Conservation (phyloP, 1,139 yeast species). For the Kodamaea arcana region DNA sequence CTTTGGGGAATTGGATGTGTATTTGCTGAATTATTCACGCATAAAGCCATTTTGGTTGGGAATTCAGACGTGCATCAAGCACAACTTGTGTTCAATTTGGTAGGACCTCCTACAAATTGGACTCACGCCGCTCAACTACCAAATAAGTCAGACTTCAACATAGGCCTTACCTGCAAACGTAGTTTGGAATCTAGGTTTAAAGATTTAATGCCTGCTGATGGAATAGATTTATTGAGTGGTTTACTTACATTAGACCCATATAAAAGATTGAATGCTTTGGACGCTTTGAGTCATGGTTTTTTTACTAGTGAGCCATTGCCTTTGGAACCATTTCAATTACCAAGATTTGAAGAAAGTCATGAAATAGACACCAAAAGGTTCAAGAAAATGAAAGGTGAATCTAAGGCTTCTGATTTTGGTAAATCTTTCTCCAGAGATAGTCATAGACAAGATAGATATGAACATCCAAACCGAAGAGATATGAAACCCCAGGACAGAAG, state of each 20-base stretch:
- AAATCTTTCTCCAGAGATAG: no score
- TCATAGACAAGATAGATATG: background rate
- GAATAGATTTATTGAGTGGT: constrained; percentile 46
- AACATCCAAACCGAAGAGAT: no score
- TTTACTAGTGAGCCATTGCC: constrained; percentile 67
- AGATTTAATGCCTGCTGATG: constrained; percentile 29
- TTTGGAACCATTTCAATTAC: constrained; percentile 50
- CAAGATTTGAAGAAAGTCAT: constrained; percentile 79
- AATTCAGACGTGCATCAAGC: constrained; percentile 89
- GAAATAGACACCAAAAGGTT: constrained; percentile 75
- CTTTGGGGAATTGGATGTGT: constrained; percentile 98
- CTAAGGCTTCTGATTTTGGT: no score
- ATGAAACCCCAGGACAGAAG: no score
- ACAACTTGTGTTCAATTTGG: constrained; percentile 66
- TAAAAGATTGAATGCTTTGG: constrained; percentile 70
- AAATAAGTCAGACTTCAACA: constrained; percentile 43
- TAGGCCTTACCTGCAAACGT: constrained; percentile 49
- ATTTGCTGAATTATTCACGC: constrained; percentile 82
- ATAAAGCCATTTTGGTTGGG: constrained; percentile 82
- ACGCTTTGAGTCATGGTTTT: constrained; percentile 69
- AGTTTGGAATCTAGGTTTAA: constrained; percentile 46
- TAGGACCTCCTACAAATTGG: constrained; percentile 81
- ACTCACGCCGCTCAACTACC: constrained; percentile 64
- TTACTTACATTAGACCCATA: constrained; percentile 65
- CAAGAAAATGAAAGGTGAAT: constrained; percentile 29